Evolutionary conservation across 139 green algal genomes (phyloP).

Genomic region (Limnomonas spitsbergensis): DNA sequence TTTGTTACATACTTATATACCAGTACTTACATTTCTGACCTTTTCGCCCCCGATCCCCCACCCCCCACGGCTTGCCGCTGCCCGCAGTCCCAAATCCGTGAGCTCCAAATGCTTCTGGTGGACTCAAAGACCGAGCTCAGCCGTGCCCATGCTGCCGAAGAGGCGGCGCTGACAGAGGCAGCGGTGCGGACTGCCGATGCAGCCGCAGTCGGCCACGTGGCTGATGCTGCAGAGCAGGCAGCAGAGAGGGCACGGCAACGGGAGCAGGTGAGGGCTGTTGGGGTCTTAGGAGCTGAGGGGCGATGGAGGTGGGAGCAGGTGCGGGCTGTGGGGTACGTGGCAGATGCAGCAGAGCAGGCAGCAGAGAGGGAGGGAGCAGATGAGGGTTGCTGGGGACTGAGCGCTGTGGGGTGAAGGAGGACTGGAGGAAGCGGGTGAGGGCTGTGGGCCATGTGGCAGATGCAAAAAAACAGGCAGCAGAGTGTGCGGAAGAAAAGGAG

Average conservation of each 20-base stretch:
- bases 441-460: constrained; percentile 35
- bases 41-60: not conserved
- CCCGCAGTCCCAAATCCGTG: constrained; percentile 35
- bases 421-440: constrained; percentile 26
- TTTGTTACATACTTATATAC: too few relatives aligned
- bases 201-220: constrained; percentile 27
- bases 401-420: constrained; percentile 35
- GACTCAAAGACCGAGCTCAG: constrained; percentile 24
- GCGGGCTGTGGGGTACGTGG: constrained; percentile 33
- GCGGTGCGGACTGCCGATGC: constrained; percentile 34
- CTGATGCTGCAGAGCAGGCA: constrained; percentile 35
- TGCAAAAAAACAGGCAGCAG: constrained; percentile 29
- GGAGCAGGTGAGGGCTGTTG: constrained; percentile 9
- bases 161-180: constrained; percentile 31
- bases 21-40: too few relatives aligned
- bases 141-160: constrained; percentile 13
- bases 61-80: constrained; percentile 10
- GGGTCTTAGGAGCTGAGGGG: too few relatives aligned
- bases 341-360: constrained; percentile 35
- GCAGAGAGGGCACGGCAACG: constrained; percentile 26
- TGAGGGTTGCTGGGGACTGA: too few relatives aligned
- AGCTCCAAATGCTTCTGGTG: constrained; percentile 17
- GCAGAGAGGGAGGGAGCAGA: constrained; percentile 27
- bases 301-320: constrained; percentile 25
- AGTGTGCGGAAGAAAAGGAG: constrained; percentile 22